Evolutionary conservation across 106 monocot species (phyloP), one percentile per base, ranked within the genome.

Genomic region (Xerophyta viscosa): DNA sequence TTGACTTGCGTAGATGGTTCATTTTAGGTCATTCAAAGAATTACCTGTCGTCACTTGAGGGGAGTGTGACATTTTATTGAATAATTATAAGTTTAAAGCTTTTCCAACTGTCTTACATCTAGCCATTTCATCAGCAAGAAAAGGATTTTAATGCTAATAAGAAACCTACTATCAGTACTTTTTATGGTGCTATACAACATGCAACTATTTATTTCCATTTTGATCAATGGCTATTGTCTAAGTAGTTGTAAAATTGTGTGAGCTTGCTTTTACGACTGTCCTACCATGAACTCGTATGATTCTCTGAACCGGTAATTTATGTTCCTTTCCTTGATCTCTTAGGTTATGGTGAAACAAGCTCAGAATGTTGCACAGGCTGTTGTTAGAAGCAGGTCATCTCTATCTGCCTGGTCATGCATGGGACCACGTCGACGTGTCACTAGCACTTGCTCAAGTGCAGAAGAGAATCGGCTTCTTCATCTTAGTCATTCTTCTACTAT

Each of bases 311-410:
- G 11, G 20, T 37, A 31, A 1, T 25, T 12, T 39, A 28, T 19
- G 20, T 2, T 19, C 20, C 1, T 47, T 12, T 23, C 1, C 17
- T 20, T 47, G 4, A 47, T 47, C 1, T 36, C 31, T 3, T 50
- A 79, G 84, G 79, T 75, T 48, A 63, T 84, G 50, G 63, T 79
- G 54, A 75, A 69, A 62, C 54, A 60, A 23, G 81, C 81, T 46
- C 86, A 86, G 37, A 73, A 70, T 69, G 77, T 77, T 42, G 86
- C 73, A 45, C 73, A 74, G 51, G 81, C 70, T 24, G 77, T 86
- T 54, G 86, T 63, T 12, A 81, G 60, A 41, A 74, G 61, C 25
- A 53, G 61, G 6, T 57, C 68, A 20, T 29, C 69, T 18, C 28
- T 77, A 0, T 57, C 72, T 12, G 54, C 70, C 19, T 77, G 77